A percentile compares a stretch with the other conserved stretches of the same genome.
Conservation (phyloP, 371 early-diverging fungal species). For the Ecytonucleospora hepatopenaei region DNA sequence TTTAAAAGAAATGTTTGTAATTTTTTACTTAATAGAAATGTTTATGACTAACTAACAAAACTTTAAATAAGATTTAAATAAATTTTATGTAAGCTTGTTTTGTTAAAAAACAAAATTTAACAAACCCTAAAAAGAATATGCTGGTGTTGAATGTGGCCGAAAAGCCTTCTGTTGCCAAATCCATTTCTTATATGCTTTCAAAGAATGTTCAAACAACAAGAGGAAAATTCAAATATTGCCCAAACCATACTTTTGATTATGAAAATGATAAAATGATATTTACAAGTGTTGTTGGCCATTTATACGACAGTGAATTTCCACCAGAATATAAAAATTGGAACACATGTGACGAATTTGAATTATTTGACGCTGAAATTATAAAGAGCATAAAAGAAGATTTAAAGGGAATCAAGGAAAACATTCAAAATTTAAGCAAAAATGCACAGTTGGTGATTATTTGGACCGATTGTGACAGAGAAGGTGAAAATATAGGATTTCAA, state of each 20-base stretch:
- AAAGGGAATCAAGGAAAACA: conserved; percentile 54
- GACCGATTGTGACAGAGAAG: conserved; percentile 99
- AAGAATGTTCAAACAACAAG: conserved; percentile 1
- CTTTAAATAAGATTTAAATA: too few species aligned
- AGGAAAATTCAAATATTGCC: conserved; percentile 51
- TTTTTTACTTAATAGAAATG: neutral
- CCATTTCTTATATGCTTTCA: conserved; percentile 70
- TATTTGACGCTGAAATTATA: conserved; percentile 41
- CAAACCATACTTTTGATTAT: conserved; percentile 44
- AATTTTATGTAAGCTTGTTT: neutral
- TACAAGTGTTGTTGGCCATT: conserved; percentile 57
- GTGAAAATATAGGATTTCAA: conserved; percentile 87
- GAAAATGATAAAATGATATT: conserved; percentile 46
- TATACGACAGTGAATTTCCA: conserved; percentile 49
- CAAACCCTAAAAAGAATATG: conserved; percentile 31
- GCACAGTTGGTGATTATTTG: conserved; percentile 75
- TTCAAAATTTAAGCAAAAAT: conserved; percentile 62
- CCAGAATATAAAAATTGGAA: conserved; percentile 41
- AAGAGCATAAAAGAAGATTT: conserved; percentile 18
- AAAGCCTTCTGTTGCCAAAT: conserved; percentile 83
- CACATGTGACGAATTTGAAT: conserved; percentile 42
- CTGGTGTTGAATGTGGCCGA: conserved; percentile 71
- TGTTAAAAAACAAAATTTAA: neutral
- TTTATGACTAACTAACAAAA: neutral
- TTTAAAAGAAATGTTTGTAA: neutral